These are phyloP conservation scores for Mycena epipterygia DNA, from an alignment of 768 basidiomycete species.

Conservation along the genomic window DNA sequence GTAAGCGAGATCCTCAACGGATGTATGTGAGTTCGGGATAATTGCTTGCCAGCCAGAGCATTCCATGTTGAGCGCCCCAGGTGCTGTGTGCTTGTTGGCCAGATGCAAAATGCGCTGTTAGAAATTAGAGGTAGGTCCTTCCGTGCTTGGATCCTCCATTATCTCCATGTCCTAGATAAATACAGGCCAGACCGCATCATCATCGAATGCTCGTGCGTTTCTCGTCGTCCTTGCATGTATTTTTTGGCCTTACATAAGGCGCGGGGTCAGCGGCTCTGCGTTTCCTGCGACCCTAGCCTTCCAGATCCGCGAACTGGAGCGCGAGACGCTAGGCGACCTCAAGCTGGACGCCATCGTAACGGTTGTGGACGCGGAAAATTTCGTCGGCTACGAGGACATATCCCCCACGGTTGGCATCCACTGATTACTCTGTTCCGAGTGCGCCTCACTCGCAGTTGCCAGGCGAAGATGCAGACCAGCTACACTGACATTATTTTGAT, in stretches of 20 bases:
- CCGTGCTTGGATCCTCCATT: not conserved
- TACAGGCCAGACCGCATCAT: slow-evolving; percentile 92
- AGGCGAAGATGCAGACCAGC: slow-evolving; percentile 92
- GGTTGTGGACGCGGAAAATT: slow-evolving; percentile 93
- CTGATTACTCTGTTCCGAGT: not conserved
- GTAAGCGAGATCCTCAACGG: slow-evolving; percentile 96
- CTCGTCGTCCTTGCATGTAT: not conserved
- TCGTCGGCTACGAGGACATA: slow-evolving; percentile 92
- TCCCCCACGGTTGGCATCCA: slow-evolving; percentile 69
- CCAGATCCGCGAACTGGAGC: slow-evolving; percentile 92
- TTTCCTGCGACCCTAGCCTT: slow-evolving; percentile 97
- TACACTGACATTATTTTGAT: slow-evolving; percentile 94
- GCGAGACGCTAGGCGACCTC: slow-evolving; percentile 79
- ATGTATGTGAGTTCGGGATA: slow-evolving; percentile 78
- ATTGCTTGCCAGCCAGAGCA: not conserved
- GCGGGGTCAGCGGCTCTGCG: slow-evolving; percentile 81
- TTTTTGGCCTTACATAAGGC: not conserved
- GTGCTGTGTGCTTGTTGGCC: slow-evolving; percentile 95
- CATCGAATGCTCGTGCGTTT: slow-evolving; percentile 92
- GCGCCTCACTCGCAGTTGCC: not conserved
- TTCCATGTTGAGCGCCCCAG: slow-evolving; percentile 52
- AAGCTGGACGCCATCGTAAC: slow-evolving; percentile 93
- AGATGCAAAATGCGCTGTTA: slow-evolving; percentile 91
- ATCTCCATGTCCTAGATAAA: slow-evolving; percentile 65
- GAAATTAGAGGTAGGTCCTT: slow-evolving; percentile 80